These are phyloP conservation scores for Schwanniomyces pseudopolymorphus DNA, from an alignment of 805 yeast species.

Conservation along the genomic window DNA sequence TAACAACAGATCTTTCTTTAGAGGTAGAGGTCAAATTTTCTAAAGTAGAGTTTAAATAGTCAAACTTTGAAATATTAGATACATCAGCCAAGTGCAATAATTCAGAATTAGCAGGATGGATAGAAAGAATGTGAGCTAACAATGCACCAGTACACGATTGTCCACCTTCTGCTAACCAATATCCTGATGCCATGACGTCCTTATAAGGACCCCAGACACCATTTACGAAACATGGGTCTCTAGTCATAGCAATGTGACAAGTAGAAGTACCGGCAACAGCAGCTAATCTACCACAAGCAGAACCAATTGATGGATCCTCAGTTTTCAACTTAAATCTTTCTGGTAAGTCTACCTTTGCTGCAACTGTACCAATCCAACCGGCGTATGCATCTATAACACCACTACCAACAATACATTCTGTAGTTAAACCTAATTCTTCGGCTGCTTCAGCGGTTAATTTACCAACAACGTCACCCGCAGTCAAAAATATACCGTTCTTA, in stretches of 20 bases:
- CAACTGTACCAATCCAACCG: conserved; percentile 98
- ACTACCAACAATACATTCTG: conserved; percentile 81
- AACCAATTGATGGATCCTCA: conserved; percentile 51
- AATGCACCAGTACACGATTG: conserved; percentile 96
- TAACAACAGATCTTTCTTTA: conserved; percentile 68
- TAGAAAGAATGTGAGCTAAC: conserved; percentile 79
- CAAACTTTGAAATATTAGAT: conserved; percentile 74
- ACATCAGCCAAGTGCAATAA: conserved; percentile 66
- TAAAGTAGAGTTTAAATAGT: conserved; percentile 72
- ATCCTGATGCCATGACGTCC: conserved; percentile 85
- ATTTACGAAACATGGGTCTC: conserved; percentile 81
- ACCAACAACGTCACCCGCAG: conserved; percentile 92
- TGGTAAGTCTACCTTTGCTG: conserved; percentile 75
- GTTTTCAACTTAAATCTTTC: conserved; percentile 36
- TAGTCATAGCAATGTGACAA: conserved; percentile 87
- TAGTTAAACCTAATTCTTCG: conserved; percentile 76
- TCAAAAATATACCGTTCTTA: conserved; percentile 66
- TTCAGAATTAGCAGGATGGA: conserved; percentile 85
- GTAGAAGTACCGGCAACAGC: conserved; percentile 99
- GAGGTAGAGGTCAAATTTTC: conserved; percentile 61
- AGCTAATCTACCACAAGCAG: conserved; percentile 82
- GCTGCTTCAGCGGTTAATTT: conserved; percentile 67
- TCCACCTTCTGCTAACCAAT: conserved; percentile 99
- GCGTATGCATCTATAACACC: conserved; percentile 98
- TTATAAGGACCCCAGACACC: conserved; percentile 99